Evolutionary conservation across 345 rosid species (phyloP).

Genomic region (Lepidium sativum): DNA sequence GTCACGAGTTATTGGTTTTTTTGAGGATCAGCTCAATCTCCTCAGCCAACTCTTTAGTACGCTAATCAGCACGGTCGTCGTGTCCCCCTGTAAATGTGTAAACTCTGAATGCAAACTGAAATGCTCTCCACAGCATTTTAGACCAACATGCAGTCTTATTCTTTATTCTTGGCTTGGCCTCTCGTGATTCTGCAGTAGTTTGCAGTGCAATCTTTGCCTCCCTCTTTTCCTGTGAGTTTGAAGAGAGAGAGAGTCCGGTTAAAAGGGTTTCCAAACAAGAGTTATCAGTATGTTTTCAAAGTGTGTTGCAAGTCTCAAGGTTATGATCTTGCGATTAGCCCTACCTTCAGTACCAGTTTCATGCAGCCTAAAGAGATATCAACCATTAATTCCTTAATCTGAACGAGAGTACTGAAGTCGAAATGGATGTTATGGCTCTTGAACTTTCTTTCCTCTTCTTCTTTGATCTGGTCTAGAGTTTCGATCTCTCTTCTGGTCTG

Average conservation of each 20-base stretch:
- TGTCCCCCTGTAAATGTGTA: conserved; percentile 83
- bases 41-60: conserved; percentile 59
- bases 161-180: conserved; percentile 20
- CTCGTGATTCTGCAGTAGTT: not conserved
- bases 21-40: conserved; percentile 54
- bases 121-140: conserved; percentile 71
- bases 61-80: conserved; percentile 71
- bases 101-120: conserved; percentile 69
- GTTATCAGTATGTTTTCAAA: not conserved
- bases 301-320: not conserved
- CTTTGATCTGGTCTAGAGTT: conserved; percentile 58
- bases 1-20: conserved; percentile 17
- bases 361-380: conserved; percentile 85
- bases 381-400: conserved; percentile 68
- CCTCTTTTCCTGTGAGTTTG: conserved; percentile 51
- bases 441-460: conserved; percentile 65
- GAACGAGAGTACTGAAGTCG: conserved; percentile 51
- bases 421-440: conserved; percentile 54
- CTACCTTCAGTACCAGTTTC: conserved; percentile 73
- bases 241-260: not conserved
- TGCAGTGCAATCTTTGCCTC: conserved; percentile 36
- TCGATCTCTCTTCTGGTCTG: conserved; percentile 78
- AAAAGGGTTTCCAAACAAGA: not conserved
- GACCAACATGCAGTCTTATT: conserved; percentile 15
- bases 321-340: not conserved